A percentile compares a stretch with the other conserved stretches of the same genome.
These are phyloP conservation scores for Vanrija pseudolonga DNA, from an alignment of 1,284 basidiomycete species.

Conservation along the genomic window DNA sequence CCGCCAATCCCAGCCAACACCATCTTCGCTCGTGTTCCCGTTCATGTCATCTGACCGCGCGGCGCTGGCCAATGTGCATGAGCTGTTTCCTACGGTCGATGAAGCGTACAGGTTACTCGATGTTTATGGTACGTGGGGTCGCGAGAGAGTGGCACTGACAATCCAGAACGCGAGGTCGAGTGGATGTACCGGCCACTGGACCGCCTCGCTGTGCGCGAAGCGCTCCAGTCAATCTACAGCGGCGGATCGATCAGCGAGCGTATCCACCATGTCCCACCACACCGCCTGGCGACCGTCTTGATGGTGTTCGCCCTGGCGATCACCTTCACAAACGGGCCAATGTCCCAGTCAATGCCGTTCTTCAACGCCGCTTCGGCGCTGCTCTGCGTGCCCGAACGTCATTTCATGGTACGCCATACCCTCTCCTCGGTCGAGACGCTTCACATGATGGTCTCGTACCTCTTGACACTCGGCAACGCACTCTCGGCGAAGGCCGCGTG, in stretches of 20 bases:
- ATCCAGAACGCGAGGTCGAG: constrained; percentile 7
- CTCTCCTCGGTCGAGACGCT: constrained; percentile 20
- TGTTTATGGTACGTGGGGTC: constrained; percentile 9
- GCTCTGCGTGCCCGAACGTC: constrained; percentile 15
- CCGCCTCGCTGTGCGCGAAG: constrained; percentile 1
- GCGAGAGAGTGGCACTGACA: background rate
- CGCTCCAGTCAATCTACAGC: constrained; percentile 14
- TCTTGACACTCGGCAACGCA: constrained; percentile 16
- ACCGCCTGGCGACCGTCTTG: constrained; percentile 16
- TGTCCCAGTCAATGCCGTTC: constrained; percentile 7
- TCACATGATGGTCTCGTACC: constrained; percentile 24
- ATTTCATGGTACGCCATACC: constrained; percentile 22
- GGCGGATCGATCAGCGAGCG: constrained; percentile 8
- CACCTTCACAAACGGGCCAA: constrained; percentile 8
- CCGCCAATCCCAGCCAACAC: background rate
- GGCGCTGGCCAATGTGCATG: constrained; percentile 5
- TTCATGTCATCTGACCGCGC: constrained; percentile 12
- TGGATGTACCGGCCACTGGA: constrained; percentile 27
- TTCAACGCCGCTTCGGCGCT: constrained; percentile 18
- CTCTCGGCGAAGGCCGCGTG: constrained; percentile 18
- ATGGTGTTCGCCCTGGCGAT: constrained; percentile 15
- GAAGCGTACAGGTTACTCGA: constrained; percentile 9
- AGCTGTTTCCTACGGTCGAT: constrained; percentile 11
- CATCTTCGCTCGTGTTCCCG: constrained; percentile 11
- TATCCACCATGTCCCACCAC: constrained; percentile 18